phyloP scores from a whole-genome alignment of 192 early-diverging fungal species.

The Phlyctochytrium arcticum region DNA sequence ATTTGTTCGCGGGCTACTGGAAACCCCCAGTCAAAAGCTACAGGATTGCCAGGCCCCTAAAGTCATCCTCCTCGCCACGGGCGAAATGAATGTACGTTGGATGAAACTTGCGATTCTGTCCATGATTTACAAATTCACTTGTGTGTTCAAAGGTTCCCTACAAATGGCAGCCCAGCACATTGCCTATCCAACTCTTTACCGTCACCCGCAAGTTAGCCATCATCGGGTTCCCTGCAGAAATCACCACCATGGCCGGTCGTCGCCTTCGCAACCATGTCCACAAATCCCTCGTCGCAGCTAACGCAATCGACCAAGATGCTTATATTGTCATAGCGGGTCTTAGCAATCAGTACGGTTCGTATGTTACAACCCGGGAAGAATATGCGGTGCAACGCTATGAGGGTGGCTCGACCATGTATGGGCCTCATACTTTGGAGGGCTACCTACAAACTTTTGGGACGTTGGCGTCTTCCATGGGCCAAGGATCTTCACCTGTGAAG shows the following conservation, averaged over 20 bases:
- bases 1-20: conserved; percentile 17
- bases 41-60: conserved; percentile 53
- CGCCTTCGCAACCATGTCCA: conserved; percentile 35
- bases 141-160: conserved; percentile 19
- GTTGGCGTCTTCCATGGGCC: conserved; percentile 42
- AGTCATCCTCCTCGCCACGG: conserved; percentile 52
- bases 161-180: conserved; percentile 44
- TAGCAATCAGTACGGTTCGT: conserved; percentile 53
- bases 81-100: conserved; percentile 37
- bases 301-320: conserved; percentile 34
- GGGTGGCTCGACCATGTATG: conserved; percentile 55
- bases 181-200: conserved; percentile 52
- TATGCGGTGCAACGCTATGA: conserved; percentile 62
- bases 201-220: conserved; percentile 44
- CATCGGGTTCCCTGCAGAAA: conserved; percentile 51
- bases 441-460: conserved; percentile 50
- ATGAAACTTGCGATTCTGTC: background rate
- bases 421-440: conserved; percentile 51
- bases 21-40: conserved; percentile 27
- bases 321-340: conserved; percentile 49
- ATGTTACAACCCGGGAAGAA: conserved; percentile 55
- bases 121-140: conserved; percentile 1
- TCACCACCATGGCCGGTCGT: conserved; percentile 63
- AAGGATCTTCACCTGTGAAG: background rate
- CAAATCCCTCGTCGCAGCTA: conserved; percentile 33